A percentile compares a stretch with the other conserved stretches of the same genome.
phyloP scores from a whole-genome alignment of 768 basidiomycete species.

The Saitozyma sp. region DNA sequence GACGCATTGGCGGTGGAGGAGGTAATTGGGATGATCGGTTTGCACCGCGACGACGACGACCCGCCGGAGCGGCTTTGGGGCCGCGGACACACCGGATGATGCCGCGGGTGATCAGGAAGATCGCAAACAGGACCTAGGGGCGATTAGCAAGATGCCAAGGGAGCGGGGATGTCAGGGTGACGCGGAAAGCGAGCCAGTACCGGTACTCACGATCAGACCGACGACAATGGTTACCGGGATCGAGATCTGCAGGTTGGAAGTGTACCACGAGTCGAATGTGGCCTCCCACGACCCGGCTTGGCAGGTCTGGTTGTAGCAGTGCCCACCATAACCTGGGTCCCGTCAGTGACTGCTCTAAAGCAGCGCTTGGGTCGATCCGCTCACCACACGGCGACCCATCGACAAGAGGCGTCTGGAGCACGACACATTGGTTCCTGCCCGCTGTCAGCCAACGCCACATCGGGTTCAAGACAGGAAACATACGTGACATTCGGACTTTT shows the following conservation, averaged over 20 bases:
- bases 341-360: slow-evolving; percentile 48
- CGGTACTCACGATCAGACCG: slow-evolving; percentile 42
- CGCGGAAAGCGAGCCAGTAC: neutral
- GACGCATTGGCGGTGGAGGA: slow-evolving; percentile 21
- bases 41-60: slow-evolving; percentile 1
- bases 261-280: slow-evolving; percentile 72
- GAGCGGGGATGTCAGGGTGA: neutral
- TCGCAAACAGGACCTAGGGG: slow-evolving; percentile 14
- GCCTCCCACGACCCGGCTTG: slow-evolving; percentile 62
- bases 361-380: slow-evolving; percentile 35
- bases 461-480: neutral
- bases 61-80: slow-evolving; percentile 17
- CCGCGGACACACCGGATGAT: slow-evolving; percentile 35
- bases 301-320: slow-evolving; percentile 66
- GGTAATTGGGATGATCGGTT: slow-evolving; percentile 2
- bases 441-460: slow-evolving; percentile 1
- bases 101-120: slow-evolving; percentile 35
- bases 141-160: neutral
- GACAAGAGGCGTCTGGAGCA: slow-evolving; percentile 68
- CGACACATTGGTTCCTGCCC: slow-evolving; percentile 62
- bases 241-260: slow-evolving; percentile 61
- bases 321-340: slow-evolving; percentile 63
- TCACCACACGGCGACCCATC: slow-evolving; percentile 82
- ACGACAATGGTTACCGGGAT: slow-evolving; percentile 50
- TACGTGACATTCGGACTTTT: slow-evolving; percentile 61